Conservation (phyloP, 169 alveolate species). For the Plasmodium billcollinsi region DNA sequence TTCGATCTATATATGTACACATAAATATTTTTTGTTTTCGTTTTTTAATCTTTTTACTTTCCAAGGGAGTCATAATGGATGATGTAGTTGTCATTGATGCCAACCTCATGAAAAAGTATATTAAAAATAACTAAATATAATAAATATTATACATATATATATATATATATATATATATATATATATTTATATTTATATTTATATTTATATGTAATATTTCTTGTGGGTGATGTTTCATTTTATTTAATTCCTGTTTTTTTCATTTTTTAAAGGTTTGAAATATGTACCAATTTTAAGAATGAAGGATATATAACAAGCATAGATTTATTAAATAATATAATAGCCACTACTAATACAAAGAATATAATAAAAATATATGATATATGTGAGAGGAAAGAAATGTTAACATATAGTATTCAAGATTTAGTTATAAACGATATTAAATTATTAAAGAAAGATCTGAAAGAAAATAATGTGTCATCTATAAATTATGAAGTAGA, state of each 20-base stretch:
- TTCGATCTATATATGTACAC: too few relatives aligned
- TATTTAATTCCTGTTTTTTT: not conserved
- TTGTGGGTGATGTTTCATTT: not conserved
- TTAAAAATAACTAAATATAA: not conserved
- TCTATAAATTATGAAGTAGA: conserved; percentile 6
- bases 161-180: conserved; percentile 1
- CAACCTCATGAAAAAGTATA: too few relatives aligned
- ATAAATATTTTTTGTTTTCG: too few relatives aligned
- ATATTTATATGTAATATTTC: not conserved
- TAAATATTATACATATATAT: not conserved
- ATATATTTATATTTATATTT: not conserved
- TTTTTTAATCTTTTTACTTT: too few relatives aligned
- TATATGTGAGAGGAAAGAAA: conserved; percentile 47
- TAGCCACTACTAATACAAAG: conserved; percentile 50
- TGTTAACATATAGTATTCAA: conserved; percentile 32
- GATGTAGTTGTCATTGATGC: too few relatives aligned
- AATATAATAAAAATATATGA: conserved; percentile 52
- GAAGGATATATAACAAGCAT: conserved; percentile 69
- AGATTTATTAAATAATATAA: conserved; percentile 40
- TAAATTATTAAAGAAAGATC: conserved; percentile 22
- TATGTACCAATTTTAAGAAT: conserved; percentile 38
- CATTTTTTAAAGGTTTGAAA: conserved; percentile 23
- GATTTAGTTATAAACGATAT: conserved; percentile 61
- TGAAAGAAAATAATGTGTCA: conserved; percentile 11
- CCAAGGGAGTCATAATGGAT: too few relatives aligned